phyloP scores from a whole-genome alignment of 1,139 yeast species.

The Sugiyamaella pinicola region DNA sequence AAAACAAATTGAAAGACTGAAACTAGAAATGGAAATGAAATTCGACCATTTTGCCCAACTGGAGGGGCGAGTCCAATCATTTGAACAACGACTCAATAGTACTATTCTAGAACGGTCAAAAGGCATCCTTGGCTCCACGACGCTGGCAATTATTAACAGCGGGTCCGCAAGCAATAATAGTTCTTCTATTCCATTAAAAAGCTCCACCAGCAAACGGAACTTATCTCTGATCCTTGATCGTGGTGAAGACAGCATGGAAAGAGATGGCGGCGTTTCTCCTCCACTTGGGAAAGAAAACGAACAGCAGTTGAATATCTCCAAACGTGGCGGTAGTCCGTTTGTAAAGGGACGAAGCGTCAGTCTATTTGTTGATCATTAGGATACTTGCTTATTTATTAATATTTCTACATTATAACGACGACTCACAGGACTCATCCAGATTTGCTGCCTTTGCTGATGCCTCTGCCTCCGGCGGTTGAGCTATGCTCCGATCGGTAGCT shows the following conservation, averaged over 20 bases:
- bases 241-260: slow-evolving; percentile 25
- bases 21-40: slow-evolving; percentile 34
- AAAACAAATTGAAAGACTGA: slow-evolving; percentile 32
- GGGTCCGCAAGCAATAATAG: neutral
- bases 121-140: slow-evolving; percentile 40
- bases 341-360: slow-evolving; percentile 40
- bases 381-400: neutral
- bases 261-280: slow-evolving; percentile 17
- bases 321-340: slow-evolving; percentile 30
- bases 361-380: slow-evolving; percentile 25
- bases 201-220: slow-evolving; percentile 31
- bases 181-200: slow-evolving; percentile 17
- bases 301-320: slow-evolving; percentile 26
- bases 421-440: too few species aligned
- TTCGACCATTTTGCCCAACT: slow-evolving; percentile 36
- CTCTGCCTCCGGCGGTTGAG: too few species aligned
- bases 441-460: too few species aligned
- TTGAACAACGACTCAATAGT: slow-evolving; percentile 36
- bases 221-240: slow-evolving; percentile 35
- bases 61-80: slow-evolving; percentile 35
- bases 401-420: too few species aligned
- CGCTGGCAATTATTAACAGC: slow-evolving; percentile 38
- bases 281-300: slow-evolving; percentile 33
- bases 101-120: slow-evolving; percentile 40
- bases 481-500: too few species aligned